Base-by-base conservation (phyloP, 2,329 filamentous ascomycete genomes). In the Podosphaera aphanis region DNA sequence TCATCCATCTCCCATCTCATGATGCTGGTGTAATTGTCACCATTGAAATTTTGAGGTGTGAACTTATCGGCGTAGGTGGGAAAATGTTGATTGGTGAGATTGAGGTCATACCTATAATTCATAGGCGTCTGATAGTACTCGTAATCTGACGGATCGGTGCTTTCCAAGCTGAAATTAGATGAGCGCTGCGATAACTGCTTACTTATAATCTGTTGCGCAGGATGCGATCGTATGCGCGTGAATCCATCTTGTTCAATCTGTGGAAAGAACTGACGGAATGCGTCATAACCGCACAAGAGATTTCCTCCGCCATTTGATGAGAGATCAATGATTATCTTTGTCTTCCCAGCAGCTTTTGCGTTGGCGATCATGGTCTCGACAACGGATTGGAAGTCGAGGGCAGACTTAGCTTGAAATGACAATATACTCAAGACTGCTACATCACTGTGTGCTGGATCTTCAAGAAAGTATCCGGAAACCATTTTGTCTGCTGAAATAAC, bases 271-370 rank as follows among this genome's bases (percentile, higher is more conserved):
- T 65, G 56, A 5, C 59, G 56, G 53, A 76, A 76, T 0, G 68
- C 51, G 43, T 69, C 65, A 44, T 65, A 66, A 1, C 65, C 68
- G 2, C 63, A 60, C 13, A 61, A 51, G 11, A 72, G 53, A 38
- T 59, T 56, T 1, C 77, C 77, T 29, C 77, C 77, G 0, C 63
- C 64, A 51, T 82, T 83, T 2, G 62, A 64, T 21, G 49, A 66
- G 6, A 81, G 54, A 49, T 82, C 77, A 46, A 82, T 69, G 31
- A 81, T 64, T 2, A 82, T 61, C 55, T 71, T 74, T 2, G 63
- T 70, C 55, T 74, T 74, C 1, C 65, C 63, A 0, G 61, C 60
- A 2, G 57, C 51, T 45, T 64, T 64, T 13, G 64, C 65, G 36
- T 62, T 59, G 0, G 61, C 56, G n/a, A 76, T 61, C 49, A 74